These are phyloP conservation scores for Mortierella sp. DNA, from an alignment of 371 early-diverging fungal genomes.

Conservation along the genomic window DNA sequence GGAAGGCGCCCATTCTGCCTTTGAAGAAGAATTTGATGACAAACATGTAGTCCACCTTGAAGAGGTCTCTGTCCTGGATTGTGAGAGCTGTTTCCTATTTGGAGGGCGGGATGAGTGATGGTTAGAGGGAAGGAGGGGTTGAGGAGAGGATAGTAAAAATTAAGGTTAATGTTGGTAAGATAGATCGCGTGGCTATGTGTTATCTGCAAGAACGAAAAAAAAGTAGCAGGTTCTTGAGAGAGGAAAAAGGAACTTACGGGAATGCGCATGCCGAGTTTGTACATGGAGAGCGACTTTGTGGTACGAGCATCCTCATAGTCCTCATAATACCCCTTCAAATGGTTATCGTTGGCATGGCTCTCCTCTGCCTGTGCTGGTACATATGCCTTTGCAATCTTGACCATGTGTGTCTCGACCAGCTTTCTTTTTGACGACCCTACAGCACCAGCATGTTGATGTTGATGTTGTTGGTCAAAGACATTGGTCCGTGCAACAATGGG, in stretches of 20 bases:
- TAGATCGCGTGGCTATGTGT: too few relatives aligned
- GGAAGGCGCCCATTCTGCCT: conserved; percentile 47
- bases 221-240: not conserved
- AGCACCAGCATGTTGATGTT: not conserved
- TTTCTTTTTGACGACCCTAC: not conserved
- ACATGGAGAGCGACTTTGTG: conserved; percentile 47
- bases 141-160: not conserved
- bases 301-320: conserved; percentile 49
- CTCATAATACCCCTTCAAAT: conserved; percentile 54
- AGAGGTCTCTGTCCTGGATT: conserved; percentile 37
- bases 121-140: too few relatives aligned
- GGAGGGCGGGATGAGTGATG: not conserved
- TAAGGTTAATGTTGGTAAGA: not conserved
- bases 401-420: conserved; percentile 43
- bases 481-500: conserved; percentile 2
- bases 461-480: not conserved
- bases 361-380: conserved; percentile 52
- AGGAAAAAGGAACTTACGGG: conserved; percentile 26
- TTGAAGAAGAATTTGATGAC: conserved; percentile 58
- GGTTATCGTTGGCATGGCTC: conserved; percentile 49
- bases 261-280: conserved; percentile 50
- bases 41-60: conserved; percentile 52
- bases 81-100: conserved; percentile 47
- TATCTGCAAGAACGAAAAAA: not conserved
- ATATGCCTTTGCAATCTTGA: conserved; percentile 53